Percentiles rank a stretch among this genome's conserved stretches.
Conservation (phyloP, 2,329 filamentous ascomycete species). For the Cryphonectria nitschkei region DNA sequence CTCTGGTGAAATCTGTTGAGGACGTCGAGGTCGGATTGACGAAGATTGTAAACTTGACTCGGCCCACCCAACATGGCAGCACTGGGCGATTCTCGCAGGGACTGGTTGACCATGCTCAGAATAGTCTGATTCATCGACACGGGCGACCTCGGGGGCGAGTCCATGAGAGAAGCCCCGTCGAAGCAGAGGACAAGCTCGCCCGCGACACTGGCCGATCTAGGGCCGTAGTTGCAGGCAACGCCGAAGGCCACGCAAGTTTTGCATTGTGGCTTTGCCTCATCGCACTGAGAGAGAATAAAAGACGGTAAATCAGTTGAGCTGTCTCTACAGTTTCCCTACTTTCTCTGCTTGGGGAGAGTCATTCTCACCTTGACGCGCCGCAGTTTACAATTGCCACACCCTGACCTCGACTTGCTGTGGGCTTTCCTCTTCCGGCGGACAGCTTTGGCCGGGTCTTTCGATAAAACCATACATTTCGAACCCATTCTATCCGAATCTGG, state of each 20-base stretch:
- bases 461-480: not conserved
- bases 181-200: constrained; percentile 40
- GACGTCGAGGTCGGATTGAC: constrained; percentile 39
- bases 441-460: not conserved
- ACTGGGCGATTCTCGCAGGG: constrained; percentile 27
- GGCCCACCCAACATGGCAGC: constrained; percentile 27
- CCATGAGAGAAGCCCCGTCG: constrained; percentile 32
- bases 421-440: constrained; percentile 37
- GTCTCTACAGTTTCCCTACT: not conserved
- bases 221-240: constrained; percentile 52
- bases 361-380: constrained; percentile 53
- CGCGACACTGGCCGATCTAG: constrained; percentile 21
- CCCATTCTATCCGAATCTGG: not conserved
- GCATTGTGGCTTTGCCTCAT: constrained; percentile 55
- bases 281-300: constrained; percentile 46
- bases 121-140: constrained; percentile 30
- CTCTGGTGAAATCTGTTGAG: constrained; percentile 48
- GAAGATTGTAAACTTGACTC: constrained; percentile 39
- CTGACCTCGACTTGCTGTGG: constrained; percentile 57
- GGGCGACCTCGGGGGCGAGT: constrained; percentile 30
- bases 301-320: constrained; percentile 15
- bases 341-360: not conserved
- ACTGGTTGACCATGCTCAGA: constrained; percentile 31
- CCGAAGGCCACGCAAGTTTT: constrained; percentile 51
- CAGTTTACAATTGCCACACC: constrained; percentile 61